Percentiles rank a stretch among this genome's conserved stretches.
Conservation (phyloP, 2,329 filamentous ascomycete species). For the Metarhizium guizhouense region DNA sequence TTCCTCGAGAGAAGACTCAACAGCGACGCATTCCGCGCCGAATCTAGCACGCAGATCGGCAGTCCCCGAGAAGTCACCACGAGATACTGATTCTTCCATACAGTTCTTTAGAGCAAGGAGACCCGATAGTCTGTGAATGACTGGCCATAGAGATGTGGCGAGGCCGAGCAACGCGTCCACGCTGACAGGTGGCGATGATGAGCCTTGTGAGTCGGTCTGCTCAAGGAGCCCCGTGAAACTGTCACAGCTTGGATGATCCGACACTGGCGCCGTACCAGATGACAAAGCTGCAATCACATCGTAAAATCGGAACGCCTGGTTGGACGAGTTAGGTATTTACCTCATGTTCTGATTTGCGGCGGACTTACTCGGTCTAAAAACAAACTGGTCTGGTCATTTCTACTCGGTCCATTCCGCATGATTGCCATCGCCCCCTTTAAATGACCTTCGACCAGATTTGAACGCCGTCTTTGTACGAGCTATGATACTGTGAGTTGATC, state of each 20-base stretch:
- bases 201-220: slow-evolving; percentile 32
- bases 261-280: slow-evolving; percentile 48
- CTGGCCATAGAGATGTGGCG: slow-evolving; percentile 53
- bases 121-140: slow-evolving; percentile 51
- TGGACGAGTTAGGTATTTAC: background rate
- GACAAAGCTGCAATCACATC: slow-evolving; percentile 57
- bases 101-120: slow-evolving; percentile 44
- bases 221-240: slow-evolving; percentile 38
- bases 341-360: background rate
- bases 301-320: slow-evolving; percentile 56
- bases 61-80: slow-evolving; percentile 33
- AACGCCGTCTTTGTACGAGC: slow-evolving; percentile 51
- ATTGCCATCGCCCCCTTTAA: slow-evolving; percentile 54
- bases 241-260: slow-evolving; percentile 37
- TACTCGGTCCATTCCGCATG: slow-evolving; percentile 39
- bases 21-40: slow-evolving; percentile 41
- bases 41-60: slow-evolving; percentile 41
- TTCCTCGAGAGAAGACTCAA: slow-evolving; percentile 43
- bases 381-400: slow-evolving; percentile 40
- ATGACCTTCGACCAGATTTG: slow-evolving; percentile 52
- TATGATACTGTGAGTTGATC: slow-evolving; percentile 16
- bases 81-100: slow-evolving; percentile 34
- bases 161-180: slow-evolving; percentile 53
- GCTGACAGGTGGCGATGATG: slow-evolving; percentile 38
- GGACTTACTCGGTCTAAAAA: slow-evolving; percentile 49